Evolutionary conservation across 2,329 filamentous ascomycete genomes (phyloP).

Genomic region (Sclerotinia borealis): DNA sequence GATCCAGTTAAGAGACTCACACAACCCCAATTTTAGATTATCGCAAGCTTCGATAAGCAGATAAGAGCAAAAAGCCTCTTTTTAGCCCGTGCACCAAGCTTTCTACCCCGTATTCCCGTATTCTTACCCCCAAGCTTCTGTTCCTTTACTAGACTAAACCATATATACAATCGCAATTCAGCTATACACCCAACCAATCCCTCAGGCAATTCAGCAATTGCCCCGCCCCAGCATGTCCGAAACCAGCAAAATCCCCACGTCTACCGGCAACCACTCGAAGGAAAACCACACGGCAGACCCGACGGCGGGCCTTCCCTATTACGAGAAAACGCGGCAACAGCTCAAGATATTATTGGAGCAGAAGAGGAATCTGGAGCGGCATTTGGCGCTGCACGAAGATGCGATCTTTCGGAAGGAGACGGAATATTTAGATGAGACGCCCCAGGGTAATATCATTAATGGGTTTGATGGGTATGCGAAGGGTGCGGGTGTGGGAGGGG

Average conservation of each 20-base stretch:
- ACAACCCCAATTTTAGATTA: neutral
- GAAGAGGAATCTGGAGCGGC: slow-evolving; percentile 44
- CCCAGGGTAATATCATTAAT: slow-evolving; percentile 88
- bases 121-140: neutral
- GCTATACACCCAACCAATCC: neutral
- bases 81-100: neutral
- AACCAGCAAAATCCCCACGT: neutral
- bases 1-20: neutral
- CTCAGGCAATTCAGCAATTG: neutral
- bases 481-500: slow-evolving; percentile 56
- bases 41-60: slow-evolving; percentile 1
- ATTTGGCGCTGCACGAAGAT: slow-evolving; percentile 53
- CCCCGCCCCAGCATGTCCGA: neutral
- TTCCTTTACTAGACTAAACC: neutral
- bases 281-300: slow-evolving; percentile 41
- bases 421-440: slow-evolving; percentile 84
- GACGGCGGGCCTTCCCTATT: slow-evolving; percentile 54
- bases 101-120: neutral
- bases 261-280: slow-evolving; percentile 22
- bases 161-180: neutral
- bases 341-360: slow-evolving; percentile 61
- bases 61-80: slow-evolving; percentile 5
- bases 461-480: slow-evolving; percentile 99
- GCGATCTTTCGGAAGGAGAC: slow-evolving; percentile 78
- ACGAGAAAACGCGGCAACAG: slow-evolving; percentile 64